Evolutionary conservation across 1,284 basidiomycete species (phyloP).

Genomic region (Kwoniella shivajii): DNA sequence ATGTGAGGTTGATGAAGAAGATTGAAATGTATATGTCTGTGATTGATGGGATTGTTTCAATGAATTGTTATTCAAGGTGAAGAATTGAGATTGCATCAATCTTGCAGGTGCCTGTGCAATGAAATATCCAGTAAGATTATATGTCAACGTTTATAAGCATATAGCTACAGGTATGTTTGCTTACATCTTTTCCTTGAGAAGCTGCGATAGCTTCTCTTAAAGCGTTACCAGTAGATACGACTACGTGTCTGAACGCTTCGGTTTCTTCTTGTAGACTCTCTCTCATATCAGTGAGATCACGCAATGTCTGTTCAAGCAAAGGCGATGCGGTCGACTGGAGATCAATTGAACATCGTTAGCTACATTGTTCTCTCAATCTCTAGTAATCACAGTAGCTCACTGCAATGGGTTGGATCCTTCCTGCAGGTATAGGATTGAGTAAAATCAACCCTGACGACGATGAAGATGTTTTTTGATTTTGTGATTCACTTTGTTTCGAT

Average conservation of each 20-base stretch:
- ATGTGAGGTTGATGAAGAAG: slow-evolving; percentile 47
- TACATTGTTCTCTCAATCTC: background rate
- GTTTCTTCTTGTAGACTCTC: slow-evolving; percentile 71
- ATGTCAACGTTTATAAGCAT: background rate
- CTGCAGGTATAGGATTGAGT: slow-evolving; percentile 47
- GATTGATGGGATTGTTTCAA: slow-evolving; percentile 12
- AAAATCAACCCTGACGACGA: slow-evolving; percentile 43
- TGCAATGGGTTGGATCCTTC: slow-evolving; percentile 32
- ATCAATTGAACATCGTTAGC: background rate
- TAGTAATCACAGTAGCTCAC: slow-evolving; percentile 17
- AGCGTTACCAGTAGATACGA: slow-evolving; percentile 70
- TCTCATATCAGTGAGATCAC: slow-evolving; percentile 71
- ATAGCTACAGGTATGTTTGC: slow-evolving; percentile 11
- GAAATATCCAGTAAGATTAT: background rate
- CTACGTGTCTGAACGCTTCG: slow-evolving; percentile 65
- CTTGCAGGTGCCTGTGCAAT: slow-evolving; percentile 26
- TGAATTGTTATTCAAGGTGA: slow-evolving; percentile 12
- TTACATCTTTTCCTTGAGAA: slow-evolving; percentile 39
- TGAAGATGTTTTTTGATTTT: slow-evolving; percentile 19
- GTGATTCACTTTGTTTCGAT: slow-evolving; percentile 65
- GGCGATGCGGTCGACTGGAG: slow-evolving; percentile 52
- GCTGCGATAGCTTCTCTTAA: slow-evolving; percentile 60
- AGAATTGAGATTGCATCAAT: slow-evolving; percentile 39
- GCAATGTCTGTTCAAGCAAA: slow-evolving; percentile 69
- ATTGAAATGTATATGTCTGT: slow-evolving; percentile 19